Base-by-base conservation (phyloP, 768 basidiomycete genomes). In the Lentinula raphanica region DNA sequence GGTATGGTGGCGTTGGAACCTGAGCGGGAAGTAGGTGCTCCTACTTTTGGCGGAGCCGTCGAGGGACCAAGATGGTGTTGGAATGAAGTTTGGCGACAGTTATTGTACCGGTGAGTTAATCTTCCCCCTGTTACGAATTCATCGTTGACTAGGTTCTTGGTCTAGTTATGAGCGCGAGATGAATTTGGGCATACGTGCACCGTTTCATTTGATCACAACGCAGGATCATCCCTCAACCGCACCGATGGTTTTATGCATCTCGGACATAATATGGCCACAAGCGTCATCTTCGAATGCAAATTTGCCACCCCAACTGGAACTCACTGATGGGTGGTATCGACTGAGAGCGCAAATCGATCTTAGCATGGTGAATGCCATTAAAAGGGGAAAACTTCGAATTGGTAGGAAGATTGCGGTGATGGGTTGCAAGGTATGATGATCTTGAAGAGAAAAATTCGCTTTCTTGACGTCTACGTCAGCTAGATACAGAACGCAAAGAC, bases 301-400 rank as follows among this genome's bases (percentile, higher is more conserved):
- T 23, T 66, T 74, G 2, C 70, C 77, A 63, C 81, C 87, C 0
- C 82, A 86, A 62, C 71, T 99, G 5, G 97, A 98, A 70, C 74
- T 98, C n/a, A 94, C 94, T 0, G 97, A 99, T 67, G 97, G 97
- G 13, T 99, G 97, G 97, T 99, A 99, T 65, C 76, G 86, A 28
- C 76, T 98, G 6, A 83, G 85, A 13, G 90, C 93, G 0, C 78
- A 79, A 46, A 76, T 92, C 12, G 97, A 98, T 69, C 72, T 73
- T 19, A 81, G 89, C 3, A 75, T 99, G 21, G 78, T 78, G 2
- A 80, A 88, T 44, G 95, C 92, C 1, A 72, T 90, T 8, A 75
- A 76, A 46, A 80, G 79, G 25, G 87, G 90, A 0, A 75, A 79
- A 46, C 80, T 99, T 46, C 74, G 76, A 39, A 74, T 90, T 5